Conservation (phyloP, 2,329 filamentous ascomycete species). For the Monosporascus sp. region DNA sequence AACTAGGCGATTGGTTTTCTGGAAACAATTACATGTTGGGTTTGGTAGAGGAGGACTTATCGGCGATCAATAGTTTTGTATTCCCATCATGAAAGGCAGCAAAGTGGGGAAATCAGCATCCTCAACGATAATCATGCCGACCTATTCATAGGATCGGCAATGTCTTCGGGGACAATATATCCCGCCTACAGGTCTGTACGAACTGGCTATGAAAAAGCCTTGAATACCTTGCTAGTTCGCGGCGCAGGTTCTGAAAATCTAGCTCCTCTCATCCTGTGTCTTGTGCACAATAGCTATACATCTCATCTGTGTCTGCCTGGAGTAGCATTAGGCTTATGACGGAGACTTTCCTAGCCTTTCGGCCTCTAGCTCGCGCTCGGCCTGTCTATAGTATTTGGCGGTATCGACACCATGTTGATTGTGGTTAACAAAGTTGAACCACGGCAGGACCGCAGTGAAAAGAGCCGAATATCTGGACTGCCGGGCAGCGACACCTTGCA, state of each 20-base stretch:
- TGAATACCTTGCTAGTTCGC: too few species aligned
- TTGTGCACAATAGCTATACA: constrained; percentile 8
- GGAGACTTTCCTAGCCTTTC: constrained; percentile 45
- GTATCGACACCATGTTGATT: constrained; percentile 94
- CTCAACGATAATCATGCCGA: constrained; percentile 2
- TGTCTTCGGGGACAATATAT: too few species aligned
- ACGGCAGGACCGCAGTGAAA: constrained; percentile 80
- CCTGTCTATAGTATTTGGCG: constrained; percentile 95
- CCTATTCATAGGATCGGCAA: neutral
- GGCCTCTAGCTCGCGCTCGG: constrained; percentile 86
- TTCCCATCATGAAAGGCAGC: constrained; percentile 13
- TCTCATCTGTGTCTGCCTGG: neutral
- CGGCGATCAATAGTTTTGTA: constrained; percentile 21
- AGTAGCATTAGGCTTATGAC: neutral
- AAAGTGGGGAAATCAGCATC: neutral
- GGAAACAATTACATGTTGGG: constrained; percentile 29
- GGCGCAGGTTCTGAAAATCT: too few species aligned
- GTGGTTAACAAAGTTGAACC: constrained; percentile 99
- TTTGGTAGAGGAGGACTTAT: constrained; percentile 27
- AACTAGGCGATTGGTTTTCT: constrained; percentile 30
- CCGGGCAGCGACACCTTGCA: constrained; percentile 87
- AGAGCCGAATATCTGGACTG: constrained; percentile 89
- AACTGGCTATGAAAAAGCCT: too few species aligned
- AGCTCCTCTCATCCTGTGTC: neutral
- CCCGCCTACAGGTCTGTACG: too few species aligned